phyloP scores from a whole-genome alignment of 1,139 yeast species.

The Debaryomycetaceae sp. region DNA sequence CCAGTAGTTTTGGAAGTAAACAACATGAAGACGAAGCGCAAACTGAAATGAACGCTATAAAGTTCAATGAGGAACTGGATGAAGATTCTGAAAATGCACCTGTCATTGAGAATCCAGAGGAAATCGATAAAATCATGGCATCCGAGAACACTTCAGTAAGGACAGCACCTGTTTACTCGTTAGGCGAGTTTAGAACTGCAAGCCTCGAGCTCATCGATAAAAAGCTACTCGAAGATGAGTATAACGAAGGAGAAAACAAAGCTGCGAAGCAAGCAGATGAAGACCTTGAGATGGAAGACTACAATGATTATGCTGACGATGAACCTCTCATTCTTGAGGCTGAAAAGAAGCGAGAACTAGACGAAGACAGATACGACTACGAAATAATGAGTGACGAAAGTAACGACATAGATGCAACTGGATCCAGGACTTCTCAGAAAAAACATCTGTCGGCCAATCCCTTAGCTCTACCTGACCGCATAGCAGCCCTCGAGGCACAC shows the following conservation, averaged over 20 bases:
- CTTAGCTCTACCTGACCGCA: neutral
- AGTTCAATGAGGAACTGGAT: conserved; percentile 5
- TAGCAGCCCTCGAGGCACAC: neutral
- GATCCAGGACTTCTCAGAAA: neutral
- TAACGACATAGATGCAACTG: conserved; percentile 2
- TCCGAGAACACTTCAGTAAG: neutral
- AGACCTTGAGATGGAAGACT: conserved; percentile 13
- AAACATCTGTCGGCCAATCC: neutral
- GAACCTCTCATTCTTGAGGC: conserved; percentile 5
- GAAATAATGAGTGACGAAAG: conserved; percentile 15
- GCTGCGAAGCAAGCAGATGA: conserved; percentile 4
- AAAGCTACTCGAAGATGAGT: conserved; percentile 2
- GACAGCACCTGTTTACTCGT: neutral
- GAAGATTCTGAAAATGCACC: conserved; percentile 20
- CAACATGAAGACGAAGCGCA: neutral
- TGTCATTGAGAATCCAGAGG: conserved; percentile 17
- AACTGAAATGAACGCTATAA: neutral
- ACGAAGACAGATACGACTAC: conserved; percentile 20
- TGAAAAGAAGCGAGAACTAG: conserved; percentile 2
- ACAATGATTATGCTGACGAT: conserved; percentile 17
- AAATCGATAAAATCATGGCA: conserved; percentile 5
- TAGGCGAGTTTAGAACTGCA: neutral
- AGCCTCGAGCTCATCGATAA: neutral
- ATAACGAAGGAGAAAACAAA: conserved; percentile 1
- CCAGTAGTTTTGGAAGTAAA: neutral